phyloP scores from a whole-genome alignment of 139 green algal species.

The Parachlorella kessleri region DNA sequence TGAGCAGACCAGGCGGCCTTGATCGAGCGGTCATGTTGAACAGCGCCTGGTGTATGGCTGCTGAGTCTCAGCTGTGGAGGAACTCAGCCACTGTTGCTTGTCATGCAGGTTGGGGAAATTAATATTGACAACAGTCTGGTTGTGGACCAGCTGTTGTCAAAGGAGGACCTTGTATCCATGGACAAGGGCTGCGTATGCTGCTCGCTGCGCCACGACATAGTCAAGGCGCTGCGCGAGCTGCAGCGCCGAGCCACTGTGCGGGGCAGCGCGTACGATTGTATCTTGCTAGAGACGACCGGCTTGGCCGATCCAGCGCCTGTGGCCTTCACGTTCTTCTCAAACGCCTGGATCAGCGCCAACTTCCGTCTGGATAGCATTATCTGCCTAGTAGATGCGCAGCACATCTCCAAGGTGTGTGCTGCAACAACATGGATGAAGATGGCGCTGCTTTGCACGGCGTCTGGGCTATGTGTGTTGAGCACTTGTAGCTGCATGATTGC shows the following conservation, averaged over 20 bases:
- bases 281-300: conserved; percentile 86
- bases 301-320: conserved; percentile 86
- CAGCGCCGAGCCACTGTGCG: conserved; percentile 45
- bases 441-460: no score
- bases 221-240: conserved; percentile 76
- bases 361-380: conserved; percentile 82
- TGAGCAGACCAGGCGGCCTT: conserved; percentile 9
- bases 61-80: conserved; percentile 27
- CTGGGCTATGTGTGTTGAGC: no score
- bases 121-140: conserved; percentile 84
- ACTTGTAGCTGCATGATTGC: neutral
- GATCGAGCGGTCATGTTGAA: neutral
- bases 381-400: conserved; percentile 76
- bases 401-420: conserved; percentile 39
- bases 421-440: no score
- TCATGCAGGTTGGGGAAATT: conserved; percentile 70
- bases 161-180: conserved; percentile 84
- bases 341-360: conserved; percentile 78
- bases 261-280: conserved; percentile 53
- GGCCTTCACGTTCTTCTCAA: conserved; percentile 88
- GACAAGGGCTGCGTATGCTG: conserved; percentile 89
- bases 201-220: conserved; percentile 82
- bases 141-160: conserved; percentile 65
- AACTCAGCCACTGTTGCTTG: neutral
- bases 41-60: neutral